Base-by-base conservation (phyloP, 805 yeast species). In the Yarrowia porcina region DNA sequence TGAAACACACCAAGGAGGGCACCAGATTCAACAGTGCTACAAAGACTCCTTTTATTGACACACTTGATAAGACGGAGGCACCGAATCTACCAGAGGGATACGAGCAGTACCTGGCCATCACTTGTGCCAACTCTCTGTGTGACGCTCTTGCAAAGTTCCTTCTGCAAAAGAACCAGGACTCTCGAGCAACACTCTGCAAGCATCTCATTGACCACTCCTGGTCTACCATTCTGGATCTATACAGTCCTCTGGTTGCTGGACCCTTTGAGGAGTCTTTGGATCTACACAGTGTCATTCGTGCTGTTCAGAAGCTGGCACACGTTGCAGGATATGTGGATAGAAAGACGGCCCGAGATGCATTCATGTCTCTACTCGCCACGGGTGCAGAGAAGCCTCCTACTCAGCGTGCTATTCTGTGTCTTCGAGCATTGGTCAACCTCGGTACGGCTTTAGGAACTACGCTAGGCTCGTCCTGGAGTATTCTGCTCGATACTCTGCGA, bases 401-500 rank as follows among this genome's bases (percentile, higher is more conserved):
- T 4, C 57, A 63, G 2, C 69, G 66, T 63, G 64, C 64, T 65
- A 80, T 89, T 0, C 79, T 86, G 10, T 84, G 96, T 67, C 82
- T 90, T 39, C 78, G 97, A 56, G 97, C 96, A 0, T 73, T 93
- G 38, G 76, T 86, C 3, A 88, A 90, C 65, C 76, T 93, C 54
- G 91, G 93, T 0, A 80, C 86, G 2, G 88, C 97, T 0, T 74
- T 93, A n/a, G 97, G 97, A 0, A 82, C 92, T 0, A 81, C 85
- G 0, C 77, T 93, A 15, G 81, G 81, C 6, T 71, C 66, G 1
- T 83, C 88, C 32, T 93, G 98, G 98, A 73, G 75, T 12, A 79
- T 79, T 17, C 71, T 87, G 4, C 69, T 86, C 18, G 79, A 82
- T 4, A 82, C 96, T 0, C 77, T 90, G 63, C 39, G 49, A 12